Base-by-base conservation (phyloP, 352 stramenopile genomes). In the Plasmopara muralis region DNA sequence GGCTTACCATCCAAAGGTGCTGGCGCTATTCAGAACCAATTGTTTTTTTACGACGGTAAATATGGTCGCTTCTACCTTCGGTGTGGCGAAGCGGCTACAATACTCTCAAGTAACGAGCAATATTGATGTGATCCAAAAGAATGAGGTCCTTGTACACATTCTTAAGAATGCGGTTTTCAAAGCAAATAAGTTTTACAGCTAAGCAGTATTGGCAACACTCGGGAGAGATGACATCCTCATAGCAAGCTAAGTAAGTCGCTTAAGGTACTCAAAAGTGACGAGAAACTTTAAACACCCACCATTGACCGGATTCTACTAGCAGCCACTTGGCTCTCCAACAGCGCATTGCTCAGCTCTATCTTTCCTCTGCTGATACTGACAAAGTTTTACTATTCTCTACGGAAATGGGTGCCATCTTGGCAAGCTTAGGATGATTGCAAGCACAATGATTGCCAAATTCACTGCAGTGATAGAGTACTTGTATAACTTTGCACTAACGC, bases 191-290 rank as follows among this genome's bases (percentile, higher is more conserved):
- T 9, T 43, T 43, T 9, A 75, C 66, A 13, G 85, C 88, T 10
- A 93, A 92, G 48, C 66, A 78, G 33, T 97, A 93, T 62, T 98
- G 89, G 89, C 92, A 98, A 69, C 92, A 98, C 69, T 95, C 83
- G 37, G 92, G 92, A 14, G 92, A 97, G 67, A 88, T 98, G 44
- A 55, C 96, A 25, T 86, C 77, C 6, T 96, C 83, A 18, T 72
- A 89, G 15, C 74, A 95, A 20, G 89, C 88, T 0, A 59, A n/a
- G 88, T 47, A 57, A 55, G 13, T 62, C 87, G 7, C 56, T 96
- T 12, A 42, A 80, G 3, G 43, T 55, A 40, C 51, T 96, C 4
- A 62, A 77, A 29, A 47, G 50, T 8, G 37, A 55, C 10, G 40
- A 52, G 4, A 31, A 43, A 5, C 0, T 35, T 12, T 2, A 6